Conservation (phyloP, 768 basidiomycete genomes). For the Macrolepiota dolichaula region DNA sequence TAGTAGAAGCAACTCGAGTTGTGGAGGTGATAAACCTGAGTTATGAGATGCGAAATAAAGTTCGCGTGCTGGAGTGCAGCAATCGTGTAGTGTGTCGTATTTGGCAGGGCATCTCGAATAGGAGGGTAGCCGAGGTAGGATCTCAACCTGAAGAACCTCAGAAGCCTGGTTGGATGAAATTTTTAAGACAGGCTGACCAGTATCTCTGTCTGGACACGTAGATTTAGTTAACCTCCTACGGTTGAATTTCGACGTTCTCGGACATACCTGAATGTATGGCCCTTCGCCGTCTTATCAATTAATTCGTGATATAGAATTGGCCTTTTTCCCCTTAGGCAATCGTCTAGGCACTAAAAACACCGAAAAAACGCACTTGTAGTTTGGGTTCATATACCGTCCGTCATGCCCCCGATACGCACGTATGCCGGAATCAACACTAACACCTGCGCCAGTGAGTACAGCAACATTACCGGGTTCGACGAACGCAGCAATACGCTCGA, state of each 20-base stretch:
- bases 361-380: conserved; percentile 62
- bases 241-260: background rate
- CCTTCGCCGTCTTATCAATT: conserved; percentile 65
- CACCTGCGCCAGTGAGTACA: conserved; percentile 87
- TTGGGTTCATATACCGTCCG: conserved; percentile 87
- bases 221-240: conserved; percentile 1
- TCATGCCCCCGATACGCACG: conserved; percentile 88
- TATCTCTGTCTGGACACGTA: conserved; percentile 67
- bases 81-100: conserved; percentile 85
- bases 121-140: conserved; percentile 85
- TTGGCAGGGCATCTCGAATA: conserved; percentile 79
- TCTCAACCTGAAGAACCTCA: conserved; percentile 44
- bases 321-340: conserved; percentile 25
- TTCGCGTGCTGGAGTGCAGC: conserved; percentile 76
- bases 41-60: conserved; percentile 63
- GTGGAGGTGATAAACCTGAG: conserved; percentile 48
- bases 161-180: background rate
- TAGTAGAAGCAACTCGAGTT: background rate
- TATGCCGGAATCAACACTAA: conserved; percentile 94
- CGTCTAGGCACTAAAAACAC: conserved; percentile 1
- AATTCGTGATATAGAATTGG: conserved; percentile 84
- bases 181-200: conserved; percentile 40
- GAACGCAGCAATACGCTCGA: conserved; percentile 62
- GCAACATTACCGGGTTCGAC: conserved; percentile 67
- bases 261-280: conserved; percentile 67